Evolutionary conservation across 1,284 basidiomycete species (phyloP).

Genomic region (Wallemia hederae): DNA sequence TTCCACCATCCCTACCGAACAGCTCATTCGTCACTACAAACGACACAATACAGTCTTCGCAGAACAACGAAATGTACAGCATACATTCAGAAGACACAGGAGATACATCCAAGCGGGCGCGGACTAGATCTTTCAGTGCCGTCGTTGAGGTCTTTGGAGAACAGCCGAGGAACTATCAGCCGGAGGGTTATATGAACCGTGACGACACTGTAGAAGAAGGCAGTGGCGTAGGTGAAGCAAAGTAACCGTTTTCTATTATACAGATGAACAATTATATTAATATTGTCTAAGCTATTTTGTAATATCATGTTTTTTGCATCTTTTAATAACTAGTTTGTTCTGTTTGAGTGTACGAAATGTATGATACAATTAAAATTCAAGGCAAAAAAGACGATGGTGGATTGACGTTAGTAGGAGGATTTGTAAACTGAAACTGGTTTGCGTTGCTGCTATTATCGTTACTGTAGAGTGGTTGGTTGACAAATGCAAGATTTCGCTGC

Average conservation of each 20-base stretch:
- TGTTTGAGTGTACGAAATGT: not conserved
- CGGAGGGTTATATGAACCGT: not conserved
- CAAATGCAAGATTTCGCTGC: not conserved
- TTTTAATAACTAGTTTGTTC: not conserved
- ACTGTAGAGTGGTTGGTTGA: not conserved
- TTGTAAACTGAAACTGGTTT: not conserved
- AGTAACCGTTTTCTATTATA: not conserved
- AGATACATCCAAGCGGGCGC: not conserved
- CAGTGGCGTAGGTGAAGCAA: not conserved
- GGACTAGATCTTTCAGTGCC: not conserved
- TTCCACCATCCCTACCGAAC: not conserved
- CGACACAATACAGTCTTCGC: not conserved
- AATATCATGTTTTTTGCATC: not conserved
- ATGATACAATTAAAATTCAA: not conserved
- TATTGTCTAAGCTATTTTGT: not conserved
- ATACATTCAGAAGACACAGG: not conserved
- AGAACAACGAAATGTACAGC: not conserved
- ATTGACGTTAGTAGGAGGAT: not conserved
- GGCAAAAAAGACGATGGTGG: not conserved
- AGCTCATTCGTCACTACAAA: not conserved
- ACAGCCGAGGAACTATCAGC: not conserved
- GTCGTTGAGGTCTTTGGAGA: not conserved
- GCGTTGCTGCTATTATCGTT: not conserved
- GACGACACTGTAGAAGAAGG: not conserved
- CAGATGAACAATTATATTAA: not conserved